Evolutionary conservation across 1,284 basidiomycete species (phyloP), one percentile per base, ranked within the genome.

Genomic region (Xerocomus amazonicus): DNA sequence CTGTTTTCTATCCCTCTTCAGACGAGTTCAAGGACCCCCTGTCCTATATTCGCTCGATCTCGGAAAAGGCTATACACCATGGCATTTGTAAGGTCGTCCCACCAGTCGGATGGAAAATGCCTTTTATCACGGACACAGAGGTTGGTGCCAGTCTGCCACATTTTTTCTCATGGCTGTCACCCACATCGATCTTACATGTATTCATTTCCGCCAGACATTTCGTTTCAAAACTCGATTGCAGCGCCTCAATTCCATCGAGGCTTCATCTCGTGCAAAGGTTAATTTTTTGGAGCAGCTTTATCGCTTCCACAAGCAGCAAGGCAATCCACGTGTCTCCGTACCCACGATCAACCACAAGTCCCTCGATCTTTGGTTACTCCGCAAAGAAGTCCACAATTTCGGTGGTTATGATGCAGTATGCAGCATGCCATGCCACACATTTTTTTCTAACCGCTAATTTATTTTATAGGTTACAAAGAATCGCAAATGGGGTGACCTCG

Each of bases 71-170:
- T 0, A 82, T 78, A 61, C 72, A 80, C 42, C 93, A 83, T 65
- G 97, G 97, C 29, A 95, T 99, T 60, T 94, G 91, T 74, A 99
- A 99, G 75, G 85, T 99, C 53, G 81, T 98, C 17, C 97, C 97
- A 51, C 97, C 97, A 2, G 75, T 81, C 52, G 91, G 84, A 33
- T 99, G 97, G 97, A 82, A 87, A 59, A 96, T 97, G 83, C 92
- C 95, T 13, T 99, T 97, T 69, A 87, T 91, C n/a, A 89, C 95
- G 39, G 88, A 98, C 67, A 92, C 93, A 29, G 89, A 94, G 80
- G 92, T 92, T 51, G 46, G 60, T 55, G 45, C 51, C 47, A 35
- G 54, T 37, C 17, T 44, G 37, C 56, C 57, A 53, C 54, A 70
- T 69, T 60, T 66, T 23, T 68, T 50, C 59, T 51, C 49, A 51